These are phyloP conservation scores for Fulvia fulva DNA, from an alignment of 2,329 filamentous ascomycete genomes.

Conservation along the genomic window DNA sequence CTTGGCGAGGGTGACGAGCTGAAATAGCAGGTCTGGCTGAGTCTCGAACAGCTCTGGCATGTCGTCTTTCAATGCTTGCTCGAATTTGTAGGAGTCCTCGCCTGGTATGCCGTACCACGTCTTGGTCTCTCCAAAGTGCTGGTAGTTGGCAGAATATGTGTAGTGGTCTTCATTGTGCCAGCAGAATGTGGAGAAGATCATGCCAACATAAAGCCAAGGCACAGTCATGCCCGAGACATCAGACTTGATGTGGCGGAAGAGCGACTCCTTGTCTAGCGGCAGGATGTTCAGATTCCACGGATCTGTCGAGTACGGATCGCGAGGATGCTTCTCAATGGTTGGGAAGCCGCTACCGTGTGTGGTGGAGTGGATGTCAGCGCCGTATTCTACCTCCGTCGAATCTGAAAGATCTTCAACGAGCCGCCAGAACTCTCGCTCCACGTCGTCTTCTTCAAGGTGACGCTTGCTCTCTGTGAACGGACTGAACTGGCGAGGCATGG, in stretches of 20 bases:
- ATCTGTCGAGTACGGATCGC: constrained; percentile 80
- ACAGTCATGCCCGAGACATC: constrained; percentile 99
- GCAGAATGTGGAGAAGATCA: constrained; percentile 99
- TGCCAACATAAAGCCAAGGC: constrained; percentile 97
- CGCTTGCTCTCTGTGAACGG: constrained; percentile 74
- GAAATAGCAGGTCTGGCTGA: constrained; percentile 92
- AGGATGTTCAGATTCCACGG: constrained; percentile 95
- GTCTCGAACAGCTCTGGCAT: constrained; percentile 96
- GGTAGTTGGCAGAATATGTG: constrained; percentile 95
- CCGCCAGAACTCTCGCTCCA: constrained; percentile 95
- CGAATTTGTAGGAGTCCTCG: constrained; percentile 89
- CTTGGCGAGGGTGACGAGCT: constrained; percentile 91
- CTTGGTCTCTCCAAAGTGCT: constrained; percentile 96
- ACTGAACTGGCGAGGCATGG: constrained; percentile 57
- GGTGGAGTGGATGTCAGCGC: constrained; percentile 95
- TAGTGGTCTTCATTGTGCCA: constrained; percentile 99
- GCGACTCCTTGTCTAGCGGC: constrained; percentile 81
- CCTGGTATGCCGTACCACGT: constrained; percentile 99
- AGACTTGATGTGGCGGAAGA: constrained; percentile 96
- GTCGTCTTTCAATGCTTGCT: constrained; percentile 89
- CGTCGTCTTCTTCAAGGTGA: constrained; percentile 87
- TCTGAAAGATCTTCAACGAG: constrained; percentile 91
- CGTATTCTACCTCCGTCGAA: constrained; percentile 96
- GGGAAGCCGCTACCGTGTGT: constrained; percentile 97
- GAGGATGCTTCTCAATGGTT: constrained; percentile 84